Conservation (phyloP, 2,329 filamentous ascomycete species). For the Teratosphaeria pseudoeucalypti region DNA sequence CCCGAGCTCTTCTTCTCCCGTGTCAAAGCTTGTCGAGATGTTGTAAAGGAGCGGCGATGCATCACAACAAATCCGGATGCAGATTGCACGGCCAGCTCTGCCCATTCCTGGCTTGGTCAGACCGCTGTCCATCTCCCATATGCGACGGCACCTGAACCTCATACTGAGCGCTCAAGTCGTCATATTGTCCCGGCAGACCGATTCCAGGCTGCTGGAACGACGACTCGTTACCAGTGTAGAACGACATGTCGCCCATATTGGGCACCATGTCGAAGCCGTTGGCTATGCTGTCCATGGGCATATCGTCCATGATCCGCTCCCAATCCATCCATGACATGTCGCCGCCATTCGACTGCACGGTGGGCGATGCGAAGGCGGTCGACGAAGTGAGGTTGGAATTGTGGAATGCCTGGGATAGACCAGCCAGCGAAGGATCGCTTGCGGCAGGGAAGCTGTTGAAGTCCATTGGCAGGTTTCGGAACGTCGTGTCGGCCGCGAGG, state of each 20-base stretch:
- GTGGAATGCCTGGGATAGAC: not conserved
- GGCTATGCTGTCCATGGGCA: not conserved
- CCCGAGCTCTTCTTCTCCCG: not conserved
- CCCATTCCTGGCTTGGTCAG: not conserved
- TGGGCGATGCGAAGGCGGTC: not conserved
- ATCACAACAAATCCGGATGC: not conserved
- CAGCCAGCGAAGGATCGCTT: not conserved
- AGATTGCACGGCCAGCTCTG: not conserved
- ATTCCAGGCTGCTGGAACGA: not conserved
- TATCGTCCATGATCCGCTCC: constrained; percentile 4
- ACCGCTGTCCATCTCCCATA: not conserved
- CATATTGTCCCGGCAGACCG: not conserved
- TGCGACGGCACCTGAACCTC: not conserved
- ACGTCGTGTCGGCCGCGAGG: constrained; percentile 1
- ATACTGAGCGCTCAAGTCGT: not conserved
- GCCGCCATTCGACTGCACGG: not conserved
- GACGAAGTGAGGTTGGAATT: not conserved
- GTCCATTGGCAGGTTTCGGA: constrained; percentile 1
- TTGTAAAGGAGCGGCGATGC: not conserved
- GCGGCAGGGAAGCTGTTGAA: not conserved
- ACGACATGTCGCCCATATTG: not conserved
- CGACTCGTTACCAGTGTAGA: not conserved
- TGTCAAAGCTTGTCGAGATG: not conserved
- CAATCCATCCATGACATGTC: constrained; percentile 3
- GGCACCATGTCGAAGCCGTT: not conserved